Evolutionary conservation across 108 stramenopile species (phyloP), one percentile per base, ranked within the genome.

Genomic region (Nitzschia sp.): DNA sequence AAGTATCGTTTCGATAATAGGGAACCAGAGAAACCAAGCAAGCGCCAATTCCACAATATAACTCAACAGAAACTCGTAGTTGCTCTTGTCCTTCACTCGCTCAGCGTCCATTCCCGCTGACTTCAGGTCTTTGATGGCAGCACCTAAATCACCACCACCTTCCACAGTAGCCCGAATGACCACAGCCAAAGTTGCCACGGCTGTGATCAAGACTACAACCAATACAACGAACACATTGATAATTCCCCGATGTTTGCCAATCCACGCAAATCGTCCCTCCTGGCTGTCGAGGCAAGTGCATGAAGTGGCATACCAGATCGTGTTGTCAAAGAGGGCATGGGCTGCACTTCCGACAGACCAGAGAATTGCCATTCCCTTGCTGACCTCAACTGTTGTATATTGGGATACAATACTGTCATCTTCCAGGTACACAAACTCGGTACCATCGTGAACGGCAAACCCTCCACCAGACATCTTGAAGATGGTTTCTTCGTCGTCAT

Each of bases 261-360:
- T 48, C 0, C 85, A 82, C 25, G 69, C 53, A 34, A 62, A 65
- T 48, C 69, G 74, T 42, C 75, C 74, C 19, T 29, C 54, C 21
- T 55, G 21, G 8, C 21, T 26, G 2, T 19, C 25, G 21, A 21
- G 82, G 66, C 86, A 87, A 12, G 63, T 63, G 60, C 86, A 90
- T 7, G 86, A 82, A 10, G 81, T 57, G 43, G 84, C 24, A 34
- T 82, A 83, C 90, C 90, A 91, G 6, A 88, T 74, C 14, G 62
- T 44, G 57, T 78, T 57, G 55, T 91, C 90, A 73, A 77, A 86
- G 2, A 61, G 11, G 10, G 87, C 82, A 70, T 91, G 86, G 6
- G 78, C 10, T 10, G 63, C 68, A 50, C 83, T 71, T 12, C 85
- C 87, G 0, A 85, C 68, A 3, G 86, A 84, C 82, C 85, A 86